A percentile compares a stretch with the other conserved stretches of the same genome.
phyloP scores from a whole-genome alignment of 441 rosid species.

The Arabidopsis lyrata region DNA sequence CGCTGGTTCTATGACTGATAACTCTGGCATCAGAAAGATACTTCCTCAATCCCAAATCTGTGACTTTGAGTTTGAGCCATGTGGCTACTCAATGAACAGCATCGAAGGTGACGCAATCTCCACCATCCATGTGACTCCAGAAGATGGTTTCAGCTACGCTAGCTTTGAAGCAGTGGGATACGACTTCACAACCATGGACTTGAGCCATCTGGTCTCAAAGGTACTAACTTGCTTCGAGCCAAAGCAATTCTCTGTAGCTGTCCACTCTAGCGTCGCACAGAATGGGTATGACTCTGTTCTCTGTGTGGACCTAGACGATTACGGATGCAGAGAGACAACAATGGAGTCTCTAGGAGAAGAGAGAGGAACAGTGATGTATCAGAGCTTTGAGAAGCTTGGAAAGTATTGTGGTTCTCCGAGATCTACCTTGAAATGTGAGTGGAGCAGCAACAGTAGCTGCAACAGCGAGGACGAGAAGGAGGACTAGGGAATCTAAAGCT shows the following conservation, averaged over 20 bases:
- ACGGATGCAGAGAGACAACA: conserved; percentile 49
- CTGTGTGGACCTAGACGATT: conserved; percentile 49
- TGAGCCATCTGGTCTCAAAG: conserved; percentile 53
- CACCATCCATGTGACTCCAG: conserved; percentile 75
- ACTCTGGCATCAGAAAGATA: conserved; percentile 66
- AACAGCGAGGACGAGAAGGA: conserved; percentile 60
- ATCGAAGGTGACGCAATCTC: conserved; percentile 61
- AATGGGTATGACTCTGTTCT: conserved; percentile 39
- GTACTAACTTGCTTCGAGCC: conserved; percentile 68
- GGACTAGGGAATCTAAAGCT: conserved; percentile 44
- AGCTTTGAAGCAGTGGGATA: conserved; percentile 75
- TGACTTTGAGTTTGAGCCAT: conserved; percentile 73
- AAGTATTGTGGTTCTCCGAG: conserved; percentile 57
- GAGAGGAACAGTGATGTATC: conserved; percentile 52
- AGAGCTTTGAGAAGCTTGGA: conserved; percentile 51
- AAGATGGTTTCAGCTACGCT: conserved; percentile 81
- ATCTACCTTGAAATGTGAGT: conserved; percentile 60
- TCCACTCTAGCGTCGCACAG: conserved; percentile 45
- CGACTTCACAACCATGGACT: conserved; percentile 49
- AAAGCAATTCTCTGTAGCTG: conserved; percentile 63
- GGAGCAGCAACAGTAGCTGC: conserved; percentile 53
- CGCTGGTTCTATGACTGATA: conserved; percentile 57
- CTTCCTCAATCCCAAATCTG: conserved; percentile 67
- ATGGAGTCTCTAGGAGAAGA: conserved; percentile 52
- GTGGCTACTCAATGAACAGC: conserved; percentile 79